Conservation (phyloP, 2,329 filamentous ascomycete species). For the Scedosporium aurantiacum region DNA sequence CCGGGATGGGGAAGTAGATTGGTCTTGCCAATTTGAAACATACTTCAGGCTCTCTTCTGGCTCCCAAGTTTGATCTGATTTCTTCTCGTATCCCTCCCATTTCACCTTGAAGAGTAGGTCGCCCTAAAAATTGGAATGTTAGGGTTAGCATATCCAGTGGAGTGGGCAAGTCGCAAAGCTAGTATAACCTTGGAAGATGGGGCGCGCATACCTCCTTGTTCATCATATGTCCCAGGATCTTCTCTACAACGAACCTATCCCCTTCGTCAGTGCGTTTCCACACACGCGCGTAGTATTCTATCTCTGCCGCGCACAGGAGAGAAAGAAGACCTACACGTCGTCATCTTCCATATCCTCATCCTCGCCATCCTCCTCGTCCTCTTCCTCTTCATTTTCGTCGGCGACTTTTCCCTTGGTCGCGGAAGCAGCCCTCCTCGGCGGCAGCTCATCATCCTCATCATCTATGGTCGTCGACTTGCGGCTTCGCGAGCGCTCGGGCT, state of each 20-base stretch:
- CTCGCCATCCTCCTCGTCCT: conserved; percentile 16
- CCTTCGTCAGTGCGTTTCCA: not conserved
- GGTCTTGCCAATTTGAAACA: conserved; percentile 12
- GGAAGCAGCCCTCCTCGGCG: conserved; percentile 7
- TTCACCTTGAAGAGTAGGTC: conserved; percentile 58
- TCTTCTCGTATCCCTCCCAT: conserved; percentile 68
- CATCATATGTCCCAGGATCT: conserved; percentile 56
- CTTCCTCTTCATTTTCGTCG: conserved; percentile 15
- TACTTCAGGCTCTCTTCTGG: conserved; percentile 59
- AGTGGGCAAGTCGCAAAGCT: conserved; percentile 1
- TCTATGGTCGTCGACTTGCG: conserved; percentile 12
- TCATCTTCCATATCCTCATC: conserved; percentile 12
- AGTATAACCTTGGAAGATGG: not conserved
- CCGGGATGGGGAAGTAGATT: not conserved
- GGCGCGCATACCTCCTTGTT: conserved; percentile 36
- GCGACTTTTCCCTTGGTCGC: conserved; percentile 13
- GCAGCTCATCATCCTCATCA: conserved; percentile 13
- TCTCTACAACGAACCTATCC: conserved; percentile 60
- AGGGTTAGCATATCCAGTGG: not conserved
- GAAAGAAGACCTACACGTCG: not conserved
- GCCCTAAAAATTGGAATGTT: conserved; percentile 26
- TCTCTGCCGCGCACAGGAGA: not conserved
- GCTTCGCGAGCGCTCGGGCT: conserved; percentile 12
- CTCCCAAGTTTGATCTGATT: conserved; percentile 67
- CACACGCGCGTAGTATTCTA: not conserved